Percentiles rank a stretch among this genome's conserved stretches.
These are phyloP conservation scores for Phyllosticta citriasiana DNA, from an alignment of 2,329 filamentous ascomycete species.

Conservation along the genomic window DNA sequence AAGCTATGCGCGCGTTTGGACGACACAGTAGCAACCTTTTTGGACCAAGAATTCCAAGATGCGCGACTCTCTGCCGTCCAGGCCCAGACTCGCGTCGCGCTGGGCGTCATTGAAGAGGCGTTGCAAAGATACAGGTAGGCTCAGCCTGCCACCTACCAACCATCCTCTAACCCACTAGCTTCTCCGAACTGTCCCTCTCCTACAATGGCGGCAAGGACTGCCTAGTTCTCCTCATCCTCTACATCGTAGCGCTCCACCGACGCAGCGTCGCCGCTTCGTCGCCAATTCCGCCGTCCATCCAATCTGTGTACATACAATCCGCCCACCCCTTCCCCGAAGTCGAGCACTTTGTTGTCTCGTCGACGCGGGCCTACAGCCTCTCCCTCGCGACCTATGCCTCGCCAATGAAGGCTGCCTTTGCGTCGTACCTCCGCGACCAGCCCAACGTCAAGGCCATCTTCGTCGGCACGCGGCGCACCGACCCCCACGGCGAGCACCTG, in stretches of 20 bases:
- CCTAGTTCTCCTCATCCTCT: constrained; percentile 79
- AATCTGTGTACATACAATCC: constrained; percentile 83
- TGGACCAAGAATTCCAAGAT: constrained; percentile 46
- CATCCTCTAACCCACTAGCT: constrained; percentile 36
- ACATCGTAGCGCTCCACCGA: constrained; percentile 55
- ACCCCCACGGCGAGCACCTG: constrained; percentile 74
- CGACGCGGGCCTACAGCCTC: constrained; percentile 61
- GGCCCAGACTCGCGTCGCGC: constrained; percentile 59
- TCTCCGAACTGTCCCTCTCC: constrained; percentile 72
- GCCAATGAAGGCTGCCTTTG: constrained; percentile 74
- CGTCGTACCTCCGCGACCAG: constrained; percentile 59
- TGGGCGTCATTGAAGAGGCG: constrained; percentile 65
- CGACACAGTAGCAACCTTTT: constrained; percentile 53
- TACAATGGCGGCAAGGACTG: constrained; percentile 99
- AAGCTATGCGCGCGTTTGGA: constrained; percentile 43
- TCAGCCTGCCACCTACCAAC: constrained; percentile 1
- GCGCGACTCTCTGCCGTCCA: constrained; percentile 52
- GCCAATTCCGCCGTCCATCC: constrained; percentile 42
- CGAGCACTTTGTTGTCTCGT: constrained; percentile 67
- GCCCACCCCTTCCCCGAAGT: constrained; percentile 77
- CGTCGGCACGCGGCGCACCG: constrained; percentile 79
- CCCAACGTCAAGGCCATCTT: constrained; percentile 66
- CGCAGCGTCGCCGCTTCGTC: constrained; percentile 19
- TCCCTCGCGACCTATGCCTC: constrained; percentile 63
- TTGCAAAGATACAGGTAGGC: constrained; percentile 64